A percentile compares a stretch with the other conserved stretches of the same genome.
These are phyloP conservation scores for Lasiodiplodia sp. DNA, from an alignment of 2,329 filamentous ascomycete species.

Conservation along the genomic window DNA sequence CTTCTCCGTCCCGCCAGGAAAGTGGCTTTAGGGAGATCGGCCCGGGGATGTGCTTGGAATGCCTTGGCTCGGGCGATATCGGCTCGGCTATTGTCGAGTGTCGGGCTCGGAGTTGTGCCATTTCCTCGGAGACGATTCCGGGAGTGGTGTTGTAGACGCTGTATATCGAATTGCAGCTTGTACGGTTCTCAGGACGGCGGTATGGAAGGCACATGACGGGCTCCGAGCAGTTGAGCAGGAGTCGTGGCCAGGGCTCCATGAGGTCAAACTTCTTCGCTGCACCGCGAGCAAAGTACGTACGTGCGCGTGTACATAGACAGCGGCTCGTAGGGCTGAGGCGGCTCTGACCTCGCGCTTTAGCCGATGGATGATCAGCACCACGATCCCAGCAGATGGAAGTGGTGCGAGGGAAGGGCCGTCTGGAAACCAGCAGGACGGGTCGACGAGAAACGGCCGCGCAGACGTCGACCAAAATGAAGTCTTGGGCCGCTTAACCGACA, in stretches of 20 bases:
- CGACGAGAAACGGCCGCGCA: background rate
- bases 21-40: background rate
- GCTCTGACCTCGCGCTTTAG: background rate
- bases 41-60: background rate
- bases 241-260: background rate
- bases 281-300: background rate
- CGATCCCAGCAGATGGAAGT: background rate
- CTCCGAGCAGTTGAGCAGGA: background rate
- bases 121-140: background rate
- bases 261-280: background rate
- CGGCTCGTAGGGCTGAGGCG: slow-evolving; percentile 12
- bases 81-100: slow-evolving; percentile 9
- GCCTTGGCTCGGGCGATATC: slow-evolving; percentile 19
- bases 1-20: background rate
- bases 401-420: background rate
- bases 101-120: background rate
- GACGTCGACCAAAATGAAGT: background rate
- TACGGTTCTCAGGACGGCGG: background rate
- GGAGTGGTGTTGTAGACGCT: background rate
- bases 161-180: background rate
- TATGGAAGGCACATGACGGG: background rate
- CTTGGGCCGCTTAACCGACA: background rate
- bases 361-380: background rate
- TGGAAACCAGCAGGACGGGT: background rate
- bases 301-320: background rate